Conservation (phyloP, 1,284 basidiomycete species). For the Naganishia sp. region DNA sequence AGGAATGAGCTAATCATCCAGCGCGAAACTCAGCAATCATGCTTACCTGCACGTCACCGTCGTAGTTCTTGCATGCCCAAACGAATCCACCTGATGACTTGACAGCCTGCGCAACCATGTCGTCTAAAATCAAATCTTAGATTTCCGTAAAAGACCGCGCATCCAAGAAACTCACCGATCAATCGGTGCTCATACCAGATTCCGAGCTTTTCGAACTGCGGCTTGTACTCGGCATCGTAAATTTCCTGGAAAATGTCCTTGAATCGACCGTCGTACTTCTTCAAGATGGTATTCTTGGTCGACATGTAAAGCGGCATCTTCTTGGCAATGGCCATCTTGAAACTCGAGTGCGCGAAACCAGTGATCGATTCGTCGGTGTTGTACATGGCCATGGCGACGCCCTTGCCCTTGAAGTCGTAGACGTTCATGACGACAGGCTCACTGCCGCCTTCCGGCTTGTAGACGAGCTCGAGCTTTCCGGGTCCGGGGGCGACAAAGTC, state of each 20-base stretch:
- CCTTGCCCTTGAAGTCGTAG: conserved; percentile 84
- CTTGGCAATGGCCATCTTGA: conserved; percentile 97
- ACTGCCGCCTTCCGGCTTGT: conserved; percentile 72
- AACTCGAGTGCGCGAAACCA: conserved; percentile 94
- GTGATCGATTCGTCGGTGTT: conserved; percentile 94
- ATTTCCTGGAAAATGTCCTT: conserved; percentile 98
- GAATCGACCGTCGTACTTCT: conserved; percentile 96
- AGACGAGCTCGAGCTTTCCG: conserved; percentile 86
- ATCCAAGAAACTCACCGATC: conserved; percentile 55
- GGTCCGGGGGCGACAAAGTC: conserved; percentile 84
- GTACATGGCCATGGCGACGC: conserved; percentile 91
- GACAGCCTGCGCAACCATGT: conserved; percentile 97
- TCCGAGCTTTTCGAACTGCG: conserved; percentile 73
- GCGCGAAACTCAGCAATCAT: neutral
- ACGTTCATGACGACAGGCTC: conserved; percentile 69
- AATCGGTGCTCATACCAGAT: conserved; percentile 96
- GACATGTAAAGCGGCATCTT: conserved; percentile 94
- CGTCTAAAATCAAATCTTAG: conserved; percentile 63
- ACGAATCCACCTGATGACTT: conserved; percentile 96
- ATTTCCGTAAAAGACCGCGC: neutral
- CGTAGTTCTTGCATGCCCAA: conserved; percentile 97
- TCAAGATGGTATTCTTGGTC: conserved; percentile 97
- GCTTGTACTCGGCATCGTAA: conserved; percentile 81
- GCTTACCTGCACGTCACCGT: conserved; percentile 75
- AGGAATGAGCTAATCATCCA: neutral